A percentile compares a stretch with the other conserved stretches of the same genome.
These are phyloP conservation scores for Carex pumila DNA, from an alignment of 176 grass and related monocot genomes.

Conservation along the genomic window DNA sequence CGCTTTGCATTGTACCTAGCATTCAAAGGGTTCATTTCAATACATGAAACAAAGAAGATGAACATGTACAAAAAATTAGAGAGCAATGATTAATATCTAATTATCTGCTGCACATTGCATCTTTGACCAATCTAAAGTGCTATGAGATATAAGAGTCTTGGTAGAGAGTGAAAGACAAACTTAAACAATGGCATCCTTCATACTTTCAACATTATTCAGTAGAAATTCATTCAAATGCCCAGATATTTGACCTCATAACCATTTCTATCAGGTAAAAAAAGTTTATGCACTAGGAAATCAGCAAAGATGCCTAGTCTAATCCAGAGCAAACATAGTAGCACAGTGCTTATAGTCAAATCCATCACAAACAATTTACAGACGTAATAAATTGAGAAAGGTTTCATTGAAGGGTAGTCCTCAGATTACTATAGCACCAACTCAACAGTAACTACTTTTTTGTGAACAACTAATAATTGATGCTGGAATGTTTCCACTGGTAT, in stretches of 20 bases:
- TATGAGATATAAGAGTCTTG: not conserved
- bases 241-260: not conserved
- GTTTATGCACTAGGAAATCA: too few relatives aligned
- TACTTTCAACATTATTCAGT: not conserved
- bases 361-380: not conserved
- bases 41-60: not conserved
- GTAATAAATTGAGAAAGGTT: not conserved
- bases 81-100: not conserved
- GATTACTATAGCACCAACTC: not conserved
- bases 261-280: not conserved
- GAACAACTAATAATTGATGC: not conserved
- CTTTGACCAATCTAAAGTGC: not conserved
- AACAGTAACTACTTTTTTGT: not conserved
- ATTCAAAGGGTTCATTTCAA: slow-evolving; percentile 6
- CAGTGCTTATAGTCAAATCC: not conserved
- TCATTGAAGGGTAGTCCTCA: not conserved
- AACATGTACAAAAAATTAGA: not conserved
- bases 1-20: slow-evolving; percentile 96
- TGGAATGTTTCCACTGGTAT: not conserved
- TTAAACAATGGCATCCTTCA: not conserved
- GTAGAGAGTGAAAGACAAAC: not conserved
- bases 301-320: not conserved
- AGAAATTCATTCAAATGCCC: not conserved
- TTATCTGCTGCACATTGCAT: not conserved
- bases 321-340: not conserved